Conservation (phyloP, 2,329 filamentous ascomycete genomes). For the Orbilia blumenaviensis region DNA sequence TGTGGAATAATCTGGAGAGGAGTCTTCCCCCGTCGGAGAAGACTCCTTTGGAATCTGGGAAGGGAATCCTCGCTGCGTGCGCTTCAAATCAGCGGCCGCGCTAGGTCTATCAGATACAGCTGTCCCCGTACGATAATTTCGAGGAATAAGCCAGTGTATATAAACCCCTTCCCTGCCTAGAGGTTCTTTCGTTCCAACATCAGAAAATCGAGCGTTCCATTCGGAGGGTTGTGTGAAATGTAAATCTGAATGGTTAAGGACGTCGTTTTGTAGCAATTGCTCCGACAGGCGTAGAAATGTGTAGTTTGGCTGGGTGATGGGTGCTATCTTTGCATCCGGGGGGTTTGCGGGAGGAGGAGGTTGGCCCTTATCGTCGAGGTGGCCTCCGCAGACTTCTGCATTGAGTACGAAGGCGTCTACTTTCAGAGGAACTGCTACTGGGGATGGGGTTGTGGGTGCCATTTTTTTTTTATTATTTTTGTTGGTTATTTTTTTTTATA, state of each 20-base stretch:
- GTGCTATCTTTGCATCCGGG: slow-evolving; percentile 59
- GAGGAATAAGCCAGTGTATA: slow-evolving; percentile 63
- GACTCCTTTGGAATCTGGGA: not conserved
- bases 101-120: slow-evolving; percentile 54
- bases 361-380: not conserved
- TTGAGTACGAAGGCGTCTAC: slow-evolving; percentile 59
- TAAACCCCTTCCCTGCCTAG: slow-evolving; percentile 62
- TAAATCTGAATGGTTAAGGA: slow-evolving; percentile 61
- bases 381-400: slow-evolving; percentile 15
- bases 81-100: not conserved
- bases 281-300: slow-evolving; percentile 61
- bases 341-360: not conserved
- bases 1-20: not conserved
- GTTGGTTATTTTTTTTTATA: too few relatives aligned
- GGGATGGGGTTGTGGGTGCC: not conserved
- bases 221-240: slow-evolving; percentile 59
- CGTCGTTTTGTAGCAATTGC: slow-evolving; percentile 60
- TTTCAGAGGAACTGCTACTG: slow-evolving; percentile 59
- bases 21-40: slow-evolving; percentile 48
- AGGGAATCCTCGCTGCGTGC: too few relatives aligned
- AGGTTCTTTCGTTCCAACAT: slow-evolving; percentile 58
- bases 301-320: slow-evolving; percentile 65
- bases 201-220: slow-evolving; percentile 59
- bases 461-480: not conserved
- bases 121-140: slow-evolving; percentile 57